Conservation (phyloP, 345 rosid species). For the Psidium friedrichsthalianum region DNA sequence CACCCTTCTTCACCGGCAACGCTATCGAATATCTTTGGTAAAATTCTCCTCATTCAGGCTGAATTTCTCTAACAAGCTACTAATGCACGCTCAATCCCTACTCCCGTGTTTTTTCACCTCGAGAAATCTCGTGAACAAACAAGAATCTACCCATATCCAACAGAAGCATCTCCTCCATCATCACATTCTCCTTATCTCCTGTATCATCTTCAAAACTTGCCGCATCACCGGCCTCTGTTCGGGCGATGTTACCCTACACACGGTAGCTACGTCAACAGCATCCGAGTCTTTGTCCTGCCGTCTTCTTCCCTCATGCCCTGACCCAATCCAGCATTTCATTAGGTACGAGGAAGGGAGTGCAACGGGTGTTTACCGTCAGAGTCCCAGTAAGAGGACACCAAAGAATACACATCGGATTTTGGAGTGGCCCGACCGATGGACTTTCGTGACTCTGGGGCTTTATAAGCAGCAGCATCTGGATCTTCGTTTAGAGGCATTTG, state of each 20-base stretch:
- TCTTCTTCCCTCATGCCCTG: constrained; percentile 57
- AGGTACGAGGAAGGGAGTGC: constrained; percentile 62
- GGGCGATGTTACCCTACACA: constrained; percentile 73
- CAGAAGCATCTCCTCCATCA: constrained; percentile 24
- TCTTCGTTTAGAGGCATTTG: constrained; percentile 39
- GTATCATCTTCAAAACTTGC: constrained; percentile 85
- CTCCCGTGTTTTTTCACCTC: not conserved
- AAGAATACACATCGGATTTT: constrained; percentile 81
- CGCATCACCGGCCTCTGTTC: constrained; percentile 89
- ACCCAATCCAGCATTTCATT: constrained; percentile 82
- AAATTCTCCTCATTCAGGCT: not conserved
- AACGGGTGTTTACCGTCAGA: constrained; percentile 72
- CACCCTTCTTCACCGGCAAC: not conserved
- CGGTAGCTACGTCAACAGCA: constrained; percentile 77
- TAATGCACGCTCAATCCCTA: not conserved
- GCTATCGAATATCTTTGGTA: not conserved
- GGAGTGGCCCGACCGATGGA: constrained; percentile 43
- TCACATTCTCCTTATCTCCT: constrained; percentile 59
- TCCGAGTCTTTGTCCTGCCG: constrained; percentile 48
- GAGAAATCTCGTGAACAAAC: not conserved
- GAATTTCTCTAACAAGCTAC: not conserved
- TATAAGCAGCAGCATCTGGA: constrained; percentile 53
- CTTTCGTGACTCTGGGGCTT: constrained; percentile 76
- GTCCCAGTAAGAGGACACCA: constrained; percentile 74
- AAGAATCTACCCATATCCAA: not conserved